Conservation (phyloP, 2,329 filamentous ascomycete genomes). For the Aureobasidium sp. region DNA sequence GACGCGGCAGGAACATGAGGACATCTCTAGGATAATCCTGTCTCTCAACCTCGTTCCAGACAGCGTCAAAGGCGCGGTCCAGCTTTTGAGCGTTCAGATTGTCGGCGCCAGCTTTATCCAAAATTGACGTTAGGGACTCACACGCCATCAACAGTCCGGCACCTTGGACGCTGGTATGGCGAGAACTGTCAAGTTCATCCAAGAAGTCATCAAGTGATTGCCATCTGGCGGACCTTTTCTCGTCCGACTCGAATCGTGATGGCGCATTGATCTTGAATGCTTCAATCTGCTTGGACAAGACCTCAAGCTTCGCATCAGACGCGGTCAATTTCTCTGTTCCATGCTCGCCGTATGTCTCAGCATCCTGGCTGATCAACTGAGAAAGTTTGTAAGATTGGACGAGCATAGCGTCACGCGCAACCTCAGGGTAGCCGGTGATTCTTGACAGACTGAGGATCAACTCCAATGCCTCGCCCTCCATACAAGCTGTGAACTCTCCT, state of each 20-base stretch:
- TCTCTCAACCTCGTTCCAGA: slow-evolving; percentile 41
- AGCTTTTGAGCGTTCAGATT: neutral
- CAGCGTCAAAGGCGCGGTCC: slow-evolving; percentile 21
- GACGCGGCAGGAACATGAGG: slow-evolving; percentile 27
- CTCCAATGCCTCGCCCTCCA: slow-evolving; percentile 23
- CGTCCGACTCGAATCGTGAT: neutral
- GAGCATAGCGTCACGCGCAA: slow-evolving; percentile 30
- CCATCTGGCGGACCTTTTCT: neutral
- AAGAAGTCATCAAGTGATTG: slow-evolving; percentile 21
- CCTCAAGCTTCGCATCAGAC: slow-evolving; percentile 6
- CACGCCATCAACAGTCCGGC: slow-evolving; percentile 24
- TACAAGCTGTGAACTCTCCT: slow-evolving; percentile 2
- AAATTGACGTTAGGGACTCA: slow-evolving; percentile 17
- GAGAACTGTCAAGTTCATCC: slow-evolving; percentile 20
- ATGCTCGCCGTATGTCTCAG: neutral
- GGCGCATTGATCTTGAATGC: neutral
- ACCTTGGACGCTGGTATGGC: slow-evolving; percentile 26
- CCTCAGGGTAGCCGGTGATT: slow-evolving; percentile 33
- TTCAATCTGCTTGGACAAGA: neutral
- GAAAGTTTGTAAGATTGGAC: neutral
- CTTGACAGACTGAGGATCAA: slow-evolving; percentile 29
- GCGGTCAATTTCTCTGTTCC: neutral
- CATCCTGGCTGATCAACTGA: slow-evolving; percentile 20
- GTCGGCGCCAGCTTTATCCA: slow-evolving; percentile 16
- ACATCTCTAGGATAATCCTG: slow-evolving; percentile 37